Base-by-base conservation (phyloP, 306 rosid genomes). In the Fagus sylvatica region DNA sequence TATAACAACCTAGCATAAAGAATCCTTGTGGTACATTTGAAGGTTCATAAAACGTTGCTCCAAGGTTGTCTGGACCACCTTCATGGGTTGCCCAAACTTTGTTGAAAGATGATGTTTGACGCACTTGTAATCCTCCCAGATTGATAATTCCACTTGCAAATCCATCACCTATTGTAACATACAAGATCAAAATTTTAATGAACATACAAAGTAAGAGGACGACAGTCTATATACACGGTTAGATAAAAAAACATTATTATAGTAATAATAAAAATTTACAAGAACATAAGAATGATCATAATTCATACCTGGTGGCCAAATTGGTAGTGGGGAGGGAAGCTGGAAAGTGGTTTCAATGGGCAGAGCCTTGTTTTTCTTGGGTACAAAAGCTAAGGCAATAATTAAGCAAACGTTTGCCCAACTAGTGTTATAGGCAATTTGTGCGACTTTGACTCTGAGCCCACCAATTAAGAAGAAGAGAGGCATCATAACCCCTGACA, bases 31-130 rank as follows among this genome's bases (percentile, higher is more conserved):
- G 96, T 71, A 94, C 71, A 36, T 78, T 84, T 28, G 80, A 67
- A n/a, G 98, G 98, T 59, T 94, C 98, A 60, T 80, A 94, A 40
- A 91, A 73, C 11, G 90, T 51, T 2, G 88, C 86, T 1, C 98
- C 98, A 3, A 57, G 65, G 69, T 87, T 79, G 13, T 71, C 87
- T 4, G 87, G 90, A 36, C 98, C 98, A 19, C 94, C 93, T n/a
- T 84, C 76, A 32, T 82, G 32, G 36, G 83, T 43, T 9, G 81
- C 71, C 97, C 98, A 91, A 28, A 90, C 49, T 77, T 84, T 86
- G 85, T 9, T 78, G 73, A 94, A 90, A 3, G 91, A 74, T 70
- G 96, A 84, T 43, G 83, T 62, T 69, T 87, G 89, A 32, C 80
- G 74, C 64, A 91, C 89, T 75, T 83, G 81, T 10, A 91, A 61